Percentiles rank a stretch among this genome's conserved stretches.
These are phyloP conservation scores for Martiniozyma asiatica DNA, from an alignment of 1,139 yeast genomes.

Conservation along the genomic window DNA sequence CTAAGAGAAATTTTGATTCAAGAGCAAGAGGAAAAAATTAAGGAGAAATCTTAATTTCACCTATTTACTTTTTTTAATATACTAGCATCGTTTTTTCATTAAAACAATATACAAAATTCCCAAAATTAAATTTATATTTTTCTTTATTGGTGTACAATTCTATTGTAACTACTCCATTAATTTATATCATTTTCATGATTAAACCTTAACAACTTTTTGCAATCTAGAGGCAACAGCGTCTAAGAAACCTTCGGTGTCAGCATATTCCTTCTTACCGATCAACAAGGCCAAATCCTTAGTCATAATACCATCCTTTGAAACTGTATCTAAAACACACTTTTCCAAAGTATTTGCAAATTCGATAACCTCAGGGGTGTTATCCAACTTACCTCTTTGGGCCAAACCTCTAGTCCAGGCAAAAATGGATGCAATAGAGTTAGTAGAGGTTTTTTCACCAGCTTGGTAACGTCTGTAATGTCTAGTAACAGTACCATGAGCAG, in stretches of 20 bases:
- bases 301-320: conserved; percentile 75
- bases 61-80: not conserved
- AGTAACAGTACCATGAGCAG: conserved; percentile 96
- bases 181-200: conserved; percentile 1
- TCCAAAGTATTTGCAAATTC: conserved; percentile 70
- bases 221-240: conserved; percentile 58
- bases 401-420: conserved; percentile 95
- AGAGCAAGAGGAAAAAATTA: conserved; percentile 13
- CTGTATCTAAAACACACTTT: conserved; percentile 77
- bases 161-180: not conserved
- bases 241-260: conserved; percentile 82
- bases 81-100: conserved; percentile 1
- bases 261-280: conserved; percentile 68
- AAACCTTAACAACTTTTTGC: conserved; percentile 9
- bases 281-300: conserved; percentile 91
- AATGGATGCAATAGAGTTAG: conserved; percentile 95
- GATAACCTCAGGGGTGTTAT: conserved; percentile 72
- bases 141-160: not conserved
- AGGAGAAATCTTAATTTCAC: not conserved
- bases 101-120: conserved; percentile 1
- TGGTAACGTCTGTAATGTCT: conserved; percentile 93
- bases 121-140: not conserved
- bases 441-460: conserved; percentile 93
- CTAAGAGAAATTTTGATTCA: conserved; percentile 28
- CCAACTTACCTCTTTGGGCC: conserved; percentile 68